A percentile compares a stretch with the other conserved stretches of the same genome.
Evolutionary conservation across 768 basidiomycete species (phyloP).

Genomic region (Punctularia strigosozonata): DNA sequence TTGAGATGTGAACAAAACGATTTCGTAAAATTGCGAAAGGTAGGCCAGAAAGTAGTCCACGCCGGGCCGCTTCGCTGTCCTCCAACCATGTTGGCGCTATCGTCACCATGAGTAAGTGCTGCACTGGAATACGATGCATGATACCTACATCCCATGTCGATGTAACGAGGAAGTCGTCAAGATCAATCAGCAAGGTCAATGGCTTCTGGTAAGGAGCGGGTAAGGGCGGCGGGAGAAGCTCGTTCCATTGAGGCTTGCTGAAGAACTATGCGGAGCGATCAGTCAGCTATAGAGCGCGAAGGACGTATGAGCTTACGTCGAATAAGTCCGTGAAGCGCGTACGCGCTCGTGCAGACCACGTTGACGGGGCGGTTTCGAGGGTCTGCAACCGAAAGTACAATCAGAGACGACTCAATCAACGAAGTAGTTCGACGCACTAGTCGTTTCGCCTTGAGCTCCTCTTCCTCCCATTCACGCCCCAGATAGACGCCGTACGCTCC

Average conservation of each 20-base stretch:
- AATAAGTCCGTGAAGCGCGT: slow-evolving; percentile 54
- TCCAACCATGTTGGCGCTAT: slow-evolving; percentile 89
- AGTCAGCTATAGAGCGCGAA: background rate
- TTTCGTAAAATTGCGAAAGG: slow-evolving; percentile 95
- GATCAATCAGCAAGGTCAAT: slow-evolving; percentile 81
- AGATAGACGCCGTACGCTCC: slow-evolving; percentile 49
- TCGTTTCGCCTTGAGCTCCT: slow-evolving; percentile 55
- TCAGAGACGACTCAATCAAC: slow-evolving; percentile 1
- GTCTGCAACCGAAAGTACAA: slow-evolving; percentile 25
- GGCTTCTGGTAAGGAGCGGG: slow-evolving; percentile 79
- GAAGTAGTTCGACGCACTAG: slow-evolving; percentile 30
- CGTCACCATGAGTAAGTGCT: background rate
- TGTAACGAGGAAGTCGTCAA: slow-evolving; percentile 86
- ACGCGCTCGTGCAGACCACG: slow-evolving; percentile 54
- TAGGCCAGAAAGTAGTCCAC: slow-evolving; percentile 98
- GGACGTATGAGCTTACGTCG: slow-evolving; percentile 37
- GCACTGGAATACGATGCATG: background rate
- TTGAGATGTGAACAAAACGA: slow-evolving; percentile 91
- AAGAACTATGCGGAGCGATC: slow-evolving; percentile 46
- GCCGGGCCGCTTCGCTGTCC: slow-evolving; percentile 94
- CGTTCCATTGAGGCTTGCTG: slow-evolving; percentile 87
- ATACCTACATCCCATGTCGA: slow-evolving; percentile 93
- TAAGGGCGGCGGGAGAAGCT: slow-evolving; percentile 79
- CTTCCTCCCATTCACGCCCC: slow-evolving; percentile 70
- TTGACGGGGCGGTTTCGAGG: slow-evolving; percentile 44